phyloP scores from a whole-genome alignment of 352 stramenopile species.

The Phytopythium helicoides region DNA sequence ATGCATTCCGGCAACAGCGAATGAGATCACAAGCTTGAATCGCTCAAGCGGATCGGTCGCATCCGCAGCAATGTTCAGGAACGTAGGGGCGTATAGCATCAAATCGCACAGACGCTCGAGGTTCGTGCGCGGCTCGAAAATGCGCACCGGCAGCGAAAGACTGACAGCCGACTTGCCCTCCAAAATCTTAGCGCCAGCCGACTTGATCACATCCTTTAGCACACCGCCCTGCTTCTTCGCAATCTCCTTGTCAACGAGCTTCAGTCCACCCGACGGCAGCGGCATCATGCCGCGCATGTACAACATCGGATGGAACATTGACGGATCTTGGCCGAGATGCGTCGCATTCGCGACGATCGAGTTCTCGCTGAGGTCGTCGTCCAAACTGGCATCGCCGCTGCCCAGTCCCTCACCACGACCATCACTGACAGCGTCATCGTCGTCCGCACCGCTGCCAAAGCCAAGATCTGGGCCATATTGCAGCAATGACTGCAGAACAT shows the following conservation, averaged over 20 bases:
- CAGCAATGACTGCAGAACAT: slow-evolving; percentile 60
- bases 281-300: slow-evolving; percentile 84
- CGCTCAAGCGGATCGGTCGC: slow-evolving; percentile 65
- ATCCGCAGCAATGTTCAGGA: slow-evolving; percentile 57
- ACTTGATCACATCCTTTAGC: slow-evolving; percentile 86
- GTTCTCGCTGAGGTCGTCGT: slow-evolving; percentile 2
- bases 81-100: slow-evolving; percentile 80
- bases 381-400: slow-evolving; percentile 17
- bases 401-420: slow-evolving; percentile 33
- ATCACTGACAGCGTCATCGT: slow-evolving; percentile 36
- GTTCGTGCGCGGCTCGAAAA: slow-evolving; percentile 84
- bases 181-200: slow-evolving; percentile 59
- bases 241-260: slow-evolving; percentile 83
- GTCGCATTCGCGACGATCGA: slow-evolving; percentile 3
- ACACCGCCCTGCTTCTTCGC: slow-evolving; percentile 85
- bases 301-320: slow-evolving; percentile 67
- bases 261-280: slow-evolving; percentile 66
- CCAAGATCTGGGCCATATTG: slow-evolving; percentile 39
- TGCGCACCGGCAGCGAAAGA: slow-evolving; percentile 81
- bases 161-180: slow-evolving; percentile 74
- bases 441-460: slow-evolving; percentile 31
- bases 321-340: slow-evolving; percentile 13
- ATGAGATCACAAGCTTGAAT: slow-evolving; percentile 80
- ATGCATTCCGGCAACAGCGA: slow-evolving; percentile 74
- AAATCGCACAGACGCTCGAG: slow-evolving; percentile 77